Evolutionary conservation across 352 stramenopile species (phyloP).

Genomic region (Pythium vanterpoolii): DNA sequence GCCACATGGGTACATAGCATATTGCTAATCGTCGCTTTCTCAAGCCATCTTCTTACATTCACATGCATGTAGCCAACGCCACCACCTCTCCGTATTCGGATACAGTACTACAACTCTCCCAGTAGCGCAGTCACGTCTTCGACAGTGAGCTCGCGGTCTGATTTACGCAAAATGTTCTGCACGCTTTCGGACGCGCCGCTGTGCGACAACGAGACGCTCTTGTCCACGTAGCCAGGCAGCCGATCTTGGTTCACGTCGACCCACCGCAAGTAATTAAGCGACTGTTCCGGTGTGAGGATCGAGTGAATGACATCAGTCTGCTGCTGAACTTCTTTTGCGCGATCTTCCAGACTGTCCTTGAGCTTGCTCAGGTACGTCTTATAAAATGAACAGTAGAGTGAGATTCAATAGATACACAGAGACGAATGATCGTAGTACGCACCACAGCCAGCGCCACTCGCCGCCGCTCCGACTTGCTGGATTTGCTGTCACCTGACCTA

Average conservation of each 20-base stretch:
- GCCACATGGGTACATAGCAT: too few species aligned
- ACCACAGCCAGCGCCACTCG: slow-evolving; percentile 83
- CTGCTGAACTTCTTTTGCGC: slow-evolving; percentile 73
- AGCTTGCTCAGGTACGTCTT: slow-evolving; percentile 90
- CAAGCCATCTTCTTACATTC: slow-evolving; percentile 2
- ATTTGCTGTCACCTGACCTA: slow-evolving; percentile 75
- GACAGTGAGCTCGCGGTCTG: slow-evolving; percentile 83
- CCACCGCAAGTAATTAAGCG: slow-evolving; percentile 80
- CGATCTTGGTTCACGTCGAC: slow-evolving; percentile 77
- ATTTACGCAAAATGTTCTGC: slow-evolving; percentile 76
- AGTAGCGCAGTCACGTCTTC: slow-evolving; percentile 83
- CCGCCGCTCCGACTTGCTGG: slow-evolving; percentile 78
- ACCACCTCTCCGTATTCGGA: background rate
- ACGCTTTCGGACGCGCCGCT: slow-evolving; percentile 58
- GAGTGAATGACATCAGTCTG: slow-evolving; percentile 82
- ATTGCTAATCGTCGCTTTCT: background rate
- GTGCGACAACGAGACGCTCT: slow-evolving; percentile 49
- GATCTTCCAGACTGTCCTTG: slow-evolving; percentile 77
- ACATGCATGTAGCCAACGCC: slow-evolving; percentile 2
- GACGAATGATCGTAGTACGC: slow-evolving; percentile 14
- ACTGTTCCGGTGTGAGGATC: slow-evolving; percentile 83
- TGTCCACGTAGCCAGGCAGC: slow-evolving; percentile 61
- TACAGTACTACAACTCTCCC: slow-evolving; percentile 44
- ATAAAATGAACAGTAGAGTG: background rate
- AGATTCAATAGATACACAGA: background rate